These are phyloP conservation scores for Fusarium solani-melongenae DNA, from an alignment of 2,329 filamentous ascomycete genomes.

Conservation along the genomic window DNA sequence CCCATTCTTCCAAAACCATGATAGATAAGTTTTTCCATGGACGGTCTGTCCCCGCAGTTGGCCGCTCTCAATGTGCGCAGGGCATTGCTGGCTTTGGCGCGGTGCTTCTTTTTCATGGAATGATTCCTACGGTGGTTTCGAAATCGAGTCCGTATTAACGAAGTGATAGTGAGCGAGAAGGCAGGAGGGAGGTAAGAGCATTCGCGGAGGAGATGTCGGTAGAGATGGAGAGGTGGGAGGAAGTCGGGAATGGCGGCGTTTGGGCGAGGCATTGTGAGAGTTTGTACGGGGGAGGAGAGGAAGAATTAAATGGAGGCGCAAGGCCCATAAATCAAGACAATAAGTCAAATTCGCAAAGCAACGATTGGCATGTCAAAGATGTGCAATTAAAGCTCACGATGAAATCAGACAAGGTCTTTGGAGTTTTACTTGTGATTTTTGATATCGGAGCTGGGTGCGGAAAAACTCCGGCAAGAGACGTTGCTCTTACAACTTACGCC, in stretches of 20 bases:
- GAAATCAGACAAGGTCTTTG: not conserved
- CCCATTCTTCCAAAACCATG: constrained; percentile 66
- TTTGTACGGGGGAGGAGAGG: not conserved
- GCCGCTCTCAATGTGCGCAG: constrained; percentile 64
- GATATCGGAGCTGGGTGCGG: constrained; percentile 2
- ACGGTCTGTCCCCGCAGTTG: constrained; percentile 59
- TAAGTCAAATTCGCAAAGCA: not conserved
- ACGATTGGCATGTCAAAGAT: not conserved
- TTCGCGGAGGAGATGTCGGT: constrained; percentile 70
- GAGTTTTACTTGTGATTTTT: constrained; percentile 12
- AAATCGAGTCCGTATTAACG: constrained; percentile 60
- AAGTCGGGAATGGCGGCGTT: constrained; percentile 36
- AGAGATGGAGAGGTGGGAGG: constrained; percentile 54
- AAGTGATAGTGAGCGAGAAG: constrained; percentile 57
- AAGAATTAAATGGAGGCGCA: constrained; percentile 5
- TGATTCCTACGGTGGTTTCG: constrained; percentile 51
- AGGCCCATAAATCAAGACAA: constrained; percentile 1
- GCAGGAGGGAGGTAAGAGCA: constrained; percentile 67
- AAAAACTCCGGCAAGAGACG: constrained; percentile 27
- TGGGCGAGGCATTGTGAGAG: constrained; percentile 45
- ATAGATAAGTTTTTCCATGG: constrained; percentile 60
- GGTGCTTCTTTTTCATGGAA: constrained; percentile 42
- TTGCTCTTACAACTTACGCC: not conserved
- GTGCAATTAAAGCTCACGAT: not conserved
- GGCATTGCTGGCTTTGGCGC: constrained; percentile 55